Percentiles rank a stretch among this genome's conserved stretches.
Conservation (phyloP, 1,284 basidiomycete species). For the Microbotryum saponariae region DNA sequence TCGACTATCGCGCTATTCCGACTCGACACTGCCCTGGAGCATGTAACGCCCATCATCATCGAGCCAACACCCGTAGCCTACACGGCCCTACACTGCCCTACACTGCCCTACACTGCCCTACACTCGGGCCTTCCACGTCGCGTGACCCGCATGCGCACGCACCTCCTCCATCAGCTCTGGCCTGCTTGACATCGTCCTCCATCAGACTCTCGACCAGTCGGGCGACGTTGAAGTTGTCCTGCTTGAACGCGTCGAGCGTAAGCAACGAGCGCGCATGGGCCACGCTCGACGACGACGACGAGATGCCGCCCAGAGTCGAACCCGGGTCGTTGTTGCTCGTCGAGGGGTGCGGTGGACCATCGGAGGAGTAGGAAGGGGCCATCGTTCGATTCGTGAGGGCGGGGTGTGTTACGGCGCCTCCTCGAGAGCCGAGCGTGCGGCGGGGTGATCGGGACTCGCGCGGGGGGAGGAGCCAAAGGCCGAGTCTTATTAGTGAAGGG, state of each 20-base stretch:
- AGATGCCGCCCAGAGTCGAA: not conserved
- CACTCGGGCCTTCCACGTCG: too few species aligned
- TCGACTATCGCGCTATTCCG: too few species aligned
- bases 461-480: too few species aligned
- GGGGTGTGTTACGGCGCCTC: too few species aligned
- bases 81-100: too few species aligned
- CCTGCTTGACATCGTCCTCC: slow-evolving; percentile 24
- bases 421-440: too few species aligned
- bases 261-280: slow-evolving; percentile 1
- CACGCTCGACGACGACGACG: not conserved
- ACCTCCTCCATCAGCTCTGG: slow-evolving; percentile 23
- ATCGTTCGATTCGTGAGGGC: too few species aligned
- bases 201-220: slow-evolving; percentile 31
- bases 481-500: too few species aligned
- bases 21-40: not conserved
- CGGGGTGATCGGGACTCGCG: too few species aligned
- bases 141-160: not conserved
- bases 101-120: too few species aligned
- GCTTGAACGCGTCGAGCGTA: slow-evolving; percentile 32
- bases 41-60: not conserved
- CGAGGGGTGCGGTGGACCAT: not conserved
- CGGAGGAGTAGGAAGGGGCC: not conserved
- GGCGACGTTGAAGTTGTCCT: slow-evolving; percentile 31
- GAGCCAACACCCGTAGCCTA: not conserved
- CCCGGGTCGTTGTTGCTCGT: not conserved